A percentile compares a stretch with the other conserved stretches of the same genome.
Conservation (phyloP, 768 basidiomycete genomes). For the Gymnopilus junonius region DNA sequence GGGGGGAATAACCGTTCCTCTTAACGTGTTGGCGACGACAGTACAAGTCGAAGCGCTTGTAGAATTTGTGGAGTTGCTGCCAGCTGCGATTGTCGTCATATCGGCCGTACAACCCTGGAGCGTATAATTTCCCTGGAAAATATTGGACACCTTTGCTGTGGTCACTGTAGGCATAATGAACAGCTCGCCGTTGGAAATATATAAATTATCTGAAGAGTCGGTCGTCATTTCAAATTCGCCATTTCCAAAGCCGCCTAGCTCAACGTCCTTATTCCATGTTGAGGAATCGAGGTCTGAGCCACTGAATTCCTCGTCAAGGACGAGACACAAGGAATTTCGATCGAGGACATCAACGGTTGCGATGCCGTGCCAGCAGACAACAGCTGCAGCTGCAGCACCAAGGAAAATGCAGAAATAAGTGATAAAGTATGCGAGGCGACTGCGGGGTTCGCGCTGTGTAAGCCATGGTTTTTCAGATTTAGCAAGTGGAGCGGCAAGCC, state of each 20-base stretch:
- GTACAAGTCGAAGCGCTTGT: slow-evolving; percentile 40
- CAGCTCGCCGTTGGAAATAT: slow-evolving; percentile 66
- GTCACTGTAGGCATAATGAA: slow-evolving; percentile 87
- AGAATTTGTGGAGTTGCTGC: neutral
- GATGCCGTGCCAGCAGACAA: slow-evolving; percentile 60
- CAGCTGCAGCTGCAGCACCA: slow-evolving; percentile 55
- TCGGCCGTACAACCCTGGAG: slow-evolving; percentile 64
- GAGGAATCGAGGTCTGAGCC: slow-evolving; percentile 45
- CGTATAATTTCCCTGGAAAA: slow-evolving; percentile 68
- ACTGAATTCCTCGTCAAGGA: slow-evolving; percentile 74
- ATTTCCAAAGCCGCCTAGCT: slow-evolving; percentile 80
- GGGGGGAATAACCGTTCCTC: slow-evolving; percentile 65
- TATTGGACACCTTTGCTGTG: slow-evolving; percentile 53
- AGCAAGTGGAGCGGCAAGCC: slow-evolving; percentile 54
- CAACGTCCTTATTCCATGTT: slow-evolving; percentile 71
- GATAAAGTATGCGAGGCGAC: slow-evolving; percentile 42
- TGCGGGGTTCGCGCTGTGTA: slow-evolving; percentile 38
- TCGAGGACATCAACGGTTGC: slow-evolving; percentile 45
- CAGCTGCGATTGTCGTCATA: neutral
- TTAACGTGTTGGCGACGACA: slow-evolving; percentile 42
- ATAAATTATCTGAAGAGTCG: slow-evolving; percentile 60
- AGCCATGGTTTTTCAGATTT: slow-evolving; percentile 68
- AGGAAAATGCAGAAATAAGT: slow-evolving; percentile 58
- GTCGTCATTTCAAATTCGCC: slow-evolving; percentile 85
- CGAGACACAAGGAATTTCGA: slow-evolving; percentile 54